Base-by-base conservation (phyloP, 805 yeast genomes). In the Pichia eremophila region DNA sequence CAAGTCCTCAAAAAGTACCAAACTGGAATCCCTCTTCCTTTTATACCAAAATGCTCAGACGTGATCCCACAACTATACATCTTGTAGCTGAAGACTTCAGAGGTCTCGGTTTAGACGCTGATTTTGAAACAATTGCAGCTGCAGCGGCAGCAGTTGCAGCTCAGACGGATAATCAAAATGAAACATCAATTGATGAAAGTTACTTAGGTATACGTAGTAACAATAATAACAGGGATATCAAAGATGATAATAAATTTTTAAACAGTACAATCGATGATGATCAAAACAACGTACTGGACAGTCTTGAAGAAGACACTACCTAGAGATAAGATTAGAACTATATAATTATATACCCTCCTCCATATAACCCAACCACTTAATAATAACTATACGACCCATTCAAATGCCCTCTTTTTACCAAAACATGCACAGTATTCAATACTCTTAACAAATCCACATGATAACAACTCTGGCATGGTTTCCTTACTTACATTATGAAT, bases 11-110 rank as follows among this genome's bases (percentile, higher is more conserved):
- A n/a, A n/a, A n/a, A n/a, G n/a, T n/a, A n/a, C n/a, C n/a, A n/a
- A n/a, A n/a, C n/a, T n/a, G n/a, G n/a, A n/a, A n/a, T n/a, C n/a
- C n/a, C 17, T 11, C 27, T 10, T 27, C 18, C 14, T 28, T 15
- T 40, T 29, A 11, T 3, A 18, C 14, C 19, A 36, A 36, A 36
- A 46, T 84, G 91, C 66, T 84, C 40, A 72, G 90, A 65, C 71
- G 89, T 61, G 83, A 79, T 17, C 84, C 90, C 6, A 83, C 91
- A 0, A 72, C 79, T 2, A 77, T 84, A 46, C 73, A 74, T 48
- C 69, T 84, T 42, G 75, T 81, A 0, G 84, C 85, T 0, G 88
- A 83, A 52, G 93, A 84, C 54, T 74, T 84, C 8, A 9, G 18
- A 10, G 36, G 36, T 7, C 8, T 34, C 2, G 36, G 36, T 10